Base-by-base conservation (phyloP, 2,329 filamentous ascomycete species). In the Nemania sp. region DNA sequence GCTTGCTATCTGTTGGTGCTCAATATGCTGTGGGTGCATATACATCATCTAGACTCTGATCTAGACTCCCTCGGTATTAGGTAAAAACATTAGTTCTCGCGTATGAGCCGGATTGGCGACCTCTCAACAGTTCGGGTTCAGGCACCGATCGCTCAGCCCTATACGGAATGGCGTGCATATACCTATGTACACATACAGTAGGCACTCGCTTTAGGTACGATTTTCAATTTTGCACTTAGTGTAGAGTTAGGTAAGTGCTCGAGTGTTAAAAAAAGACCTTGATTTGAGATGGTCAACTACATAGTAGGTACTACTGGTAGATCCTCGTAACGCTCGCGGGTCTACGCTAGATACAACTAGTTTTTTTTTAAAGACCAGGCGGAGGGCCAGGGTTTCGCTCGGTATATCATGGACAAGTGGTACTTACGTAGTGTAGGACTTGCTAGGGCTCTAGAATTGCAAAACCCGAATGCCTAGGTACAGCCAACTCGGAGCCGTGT, bases 61-160 rank as follows among this genome's bases (percentile, higher is more conserved):
- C n/a, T n/a, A n/a, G n/a, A n/a, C n/a, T n/a, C n/a, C n/a, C n/a
- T n/a, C 18, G 41, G 4, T 20, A 15, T 47, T 15, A 47, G 5
- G 41, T 45, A 45, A 45, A 47, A 22, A 7, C 22, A 5, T 22
- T 47, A 20, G 5, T 22, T 5, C 18, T 20, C 11, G 43, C 43
- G 20, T 10, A 47, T 5, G 35, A 41, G 45, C 27, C 20, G 26
- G 45, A 8, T 8, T 8, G 29, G 29, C 5, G 41, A 22, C 10
- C 20, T 52, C 35, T 47, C 22, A 49, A 53, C 35, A 29, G 51
- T 22, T 54, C 51, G 22, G 10, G 26, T 51, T 51, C n/a, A 43
- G 58, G 24, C 18, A 57, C 24, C 29, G 27, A 60, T 65, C 22
- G 49, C 22, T 56, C 63, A 65, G 63, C 63, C 63, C 63, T 66